Percentiles rank a stretch among this genome's conserved stretches.
Conservation (phyloP, 2,329 filamentous ascomycete species). For the Alternaria atra region DNA sequence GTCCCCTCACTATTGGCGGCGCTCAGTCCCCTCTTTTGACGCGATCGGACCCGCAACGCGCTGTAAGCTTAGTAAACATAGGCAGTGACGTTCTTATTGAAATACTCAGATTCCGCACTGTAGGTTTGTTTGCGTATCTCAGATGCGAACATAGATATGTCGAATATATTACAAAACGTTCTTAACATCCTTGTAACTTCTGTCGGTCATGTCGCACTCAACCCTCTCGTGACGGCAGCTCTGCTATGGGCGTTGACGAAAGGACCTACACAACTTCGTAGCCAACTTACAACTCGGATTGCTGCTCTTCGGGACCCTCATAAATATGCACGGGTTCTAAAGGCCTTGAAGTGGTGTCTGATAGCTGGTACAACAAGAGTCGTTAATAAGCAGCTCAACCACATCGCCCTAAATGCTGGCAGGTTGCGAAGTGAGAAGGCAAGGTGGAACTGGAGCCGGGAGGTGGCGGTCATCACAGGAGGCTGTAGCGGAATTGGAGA, state of each 20-base stretch:
- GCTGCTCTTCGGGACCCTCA: slow-evolving; percentile 35
- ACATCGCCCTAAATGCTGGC: slow-evolving; percentile 52
- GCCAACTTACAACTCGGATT: slow-evolving; percentile 29
- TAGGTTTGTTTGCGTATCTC: background rate
- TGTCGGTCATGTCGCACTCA: slow-evolving; percentile 37
- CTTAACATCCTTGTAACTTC: slow-evolving; percentile 32
- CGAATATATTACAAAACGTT: slow-evolving; percentile 23
- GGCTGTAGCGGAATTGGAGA: slow-evolving; percentile 50
- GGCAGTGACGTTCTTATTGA: background rate
- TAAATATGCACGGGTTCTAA: slow-evolving; percentile 30
- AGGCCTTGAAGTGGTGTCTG: slow-evolving; percentile 42
- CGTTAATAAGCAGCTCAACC: slow-evolving; percentile 41
- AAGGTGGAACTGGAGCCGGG: slow-evolving; percentile 44
- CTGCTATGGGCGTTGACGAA: slow-evolving; percentile 46
- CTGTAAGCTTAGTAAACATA: background rate
- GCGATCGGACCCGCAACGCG: slow-evolving; percentile 12
- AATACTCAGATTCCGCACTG: background rate
- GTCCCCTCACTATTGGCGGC: slow-evolving; percentile 3
- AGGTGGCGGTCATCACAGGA: slow-evolving; percentile 50
- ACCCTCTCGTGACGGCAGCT: slow-evolving; percentile 40
- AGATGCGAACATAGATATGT: slow-evolving; percentile 22
- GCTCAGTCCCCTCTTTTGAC: slow-evolving; percentile 7
- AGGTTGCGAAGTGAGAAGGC: slow-evolving; percentile 47
- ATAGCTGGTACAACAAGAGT: slow-evolving; percentile 43
- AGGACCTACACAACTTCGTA: slow-evolving; percentile 36